These are phyloP conservation scores for Boletus patriciae DNA, from an alignment of 768 basidiomycete species.

Conservation along the genomic window DNA sequence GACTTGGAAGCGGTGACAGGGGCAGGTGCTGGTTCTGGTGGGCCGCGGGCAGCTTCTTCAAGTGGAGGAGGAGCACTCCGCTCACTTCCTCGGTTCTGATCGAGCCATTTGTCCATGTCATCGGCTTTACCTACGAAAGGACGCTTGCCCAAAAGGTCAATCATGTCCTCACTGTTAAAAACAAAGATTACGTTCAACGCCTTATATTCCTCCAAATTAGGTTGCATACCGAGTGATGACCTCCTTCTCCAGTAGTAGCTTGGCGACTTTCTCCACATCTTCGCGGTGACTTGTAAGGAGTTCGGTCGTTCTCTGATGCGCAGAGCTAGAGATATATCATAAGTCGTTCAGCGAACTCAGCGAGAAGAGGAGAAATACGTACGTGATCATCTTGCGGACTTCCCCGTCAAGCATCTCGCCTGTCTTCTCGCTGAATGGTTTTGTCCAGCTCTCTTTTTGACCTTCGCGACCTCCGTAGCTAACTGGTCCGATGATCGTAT, in stretches of 20 bases:
- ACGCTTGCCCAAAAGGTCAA: constrained; percentile 74
- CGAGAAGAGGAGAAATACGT: constrained; percentile 21
- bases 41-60: constrained; percentile 45
- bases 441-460: constrained; percentile 86
- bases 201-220: not conserved
- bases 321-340: constrained; percentile 44
- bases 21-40: constrained; percentile 44
- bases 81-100: constrained; percentile 63
- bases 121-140: constrained; percentile 77
- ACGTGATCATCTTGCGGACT: constrained; percentile 96
- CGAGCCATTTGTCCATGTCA: constrained; percentile 98
- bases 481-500: constrained; percentile 89
- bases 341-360: constrained; percentile 2
- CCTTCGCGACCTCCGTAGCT: constrained; percentile 91
- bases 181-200: not conserved
- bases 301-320: constrained; percentile 80
- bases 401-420: constrained; percentile 89
- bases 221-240: constrained; percentile 80
- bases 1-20: constrained; percentile 48
- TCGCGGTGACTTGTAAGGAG: constrained; percentile 78
- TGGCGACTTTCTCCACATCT: constrained; percentile 93
- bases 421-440: constrained; percentile 98
- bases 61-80: constrained; percentile 66
- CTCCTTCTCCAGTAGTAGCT: constrained; percentile 89
- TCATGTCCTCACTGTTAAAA: constrained; percentile 78